Conservation (phyloP, 352 stramenopile genomes). For the Pythium pectinolyticum region DNA sequence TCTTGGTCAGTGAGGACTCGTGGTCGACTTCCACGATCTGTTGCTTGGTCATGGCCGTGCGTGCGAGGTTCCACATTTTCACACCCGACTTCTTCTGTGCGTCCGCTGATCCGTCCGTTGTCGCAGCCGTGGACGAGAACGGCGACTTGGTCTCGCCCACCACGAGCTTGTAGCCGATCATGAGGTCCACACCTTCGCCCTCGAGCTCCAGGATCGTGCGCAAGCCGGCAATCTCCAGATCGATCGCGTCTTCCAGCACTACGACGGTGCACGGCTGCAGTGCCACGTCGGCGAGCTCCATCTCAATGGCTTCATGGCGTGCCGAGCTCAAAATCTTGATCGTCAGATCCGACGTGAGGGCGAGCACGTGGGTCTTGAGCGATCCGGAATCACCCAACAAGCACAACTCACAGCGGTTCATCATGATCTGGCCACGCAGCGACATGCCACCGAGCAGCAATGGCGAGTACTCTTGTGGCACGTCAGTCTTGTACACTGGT, state of each 20-base stretch:
- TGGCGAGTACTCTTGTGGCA: constrained; percentile 68
- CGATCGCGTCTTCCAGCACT: constrained; percentile 63
- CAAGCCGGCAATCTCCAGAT: constrained; percentile 69
- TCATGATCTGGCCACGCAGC: constrained; percentile 48
- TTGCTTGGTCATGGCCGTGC: constrained; percentile 49
- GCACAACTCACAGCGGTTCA: constrained; percentile 72
- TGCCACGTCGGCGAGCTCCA: constrained; percentile 80
- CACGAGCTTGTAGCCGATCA: constrained; percentile 68
- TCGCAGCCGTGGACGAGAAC: not conserved
- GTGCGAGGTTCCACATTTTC: constrained; percentile 63
- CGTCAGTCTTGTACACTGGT: constrained; percentile 54
- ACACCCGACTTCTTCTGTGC: constrained; percentile 11
- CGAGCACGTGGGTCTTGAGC: constrained; percentile 73
- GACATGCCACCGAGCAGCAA: constrained; percentile 59
- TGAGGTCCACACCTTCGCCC: constrained; percentile 82
- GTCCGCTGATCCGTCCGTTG: constrained; percentile 27
- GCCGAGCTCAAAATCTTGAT: constrained; percentile 60
- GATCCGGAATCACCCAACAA: constrained; percentile 73
- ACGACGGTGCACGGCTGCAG: constrained; percentile 73
- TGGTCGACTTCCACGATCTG: constrained; percentile 67
- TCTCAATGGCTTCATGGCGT: constrained; percentile 63
- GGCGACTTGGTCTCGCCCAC: constrained; percentile 41
- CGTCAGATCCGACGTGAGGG: constrained; percentile 77
- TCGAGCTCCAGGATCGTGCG: constrained; percentile 84
- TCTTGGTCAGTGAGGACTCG: constrained; percentile 38